A percentile compares a stretch with the other conserved stretches of the same genome.
These are phyloP conservation scores for Trichosporon sp. DNA, from an alignment of 1,284 basidiomycete genomes.

Conservation along the genomic window DNA sequence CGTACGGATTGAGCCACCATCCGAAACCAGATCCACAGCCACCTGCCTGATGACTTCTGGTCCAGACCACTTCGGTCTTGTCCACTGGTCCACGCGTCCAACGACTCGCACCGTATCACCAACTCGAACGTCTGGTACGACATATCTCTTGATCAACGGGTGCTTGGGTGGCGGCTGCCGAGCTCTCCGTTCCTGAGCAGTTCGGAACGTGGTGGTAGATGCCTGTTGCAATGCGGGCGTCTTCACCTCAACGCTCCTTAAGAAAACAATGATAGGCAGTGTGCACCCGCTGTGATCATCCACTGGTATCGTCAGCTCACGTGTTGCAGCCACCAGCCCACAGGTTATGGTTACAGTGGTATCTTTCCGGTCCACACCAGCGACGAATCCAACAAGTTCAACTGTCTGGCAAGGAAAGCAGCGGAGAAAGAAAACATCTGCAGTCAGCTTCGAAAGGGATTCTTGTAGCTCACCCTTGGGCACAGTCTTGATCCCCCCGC, in stretches of 20 bases:
- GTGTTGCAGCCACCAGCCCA: constrained; percentile 25
- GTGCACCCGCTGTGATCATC: constrained; percentile 1
- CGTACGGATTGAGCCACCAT: constrained; percentile 44
- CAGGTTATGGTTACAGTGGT: constrained; percentile 37
- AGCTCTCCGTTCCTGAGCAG: constrained; percentile 18
- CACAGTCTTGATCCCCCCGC: constrained; percentile 1
- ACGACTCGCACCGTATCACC: constrained; percentile 49
- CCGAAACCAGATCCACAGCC: constrained; percentile 41
- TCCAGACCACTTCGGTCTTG: constrained; percentile 21
- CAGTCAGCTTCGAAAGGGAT: not conserved
- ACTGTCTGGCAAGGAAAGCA: constrained; percentile 46
- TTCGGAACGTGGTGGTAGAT: constrained; percentile 3
- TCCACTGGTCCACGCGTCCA: constrained; percentile 48
- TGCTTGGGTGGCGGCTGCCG: not conserved
- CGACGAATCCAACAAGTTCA: constrained; percentile 51
- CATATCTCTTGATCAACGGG: constrained; percentile 30
- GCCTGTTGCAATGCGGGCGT: not conserved
- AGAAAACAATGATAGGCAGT: not conserved
- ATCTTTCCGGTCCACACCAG: constrained; percentile 49
- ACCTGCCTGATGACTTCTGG: constrained; percentile 44
- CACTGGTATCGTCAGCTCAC: constrained; percentile 4
- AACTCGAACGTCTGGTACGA: constrained; percentile 43
- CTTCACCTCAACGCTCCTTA: not conserved
- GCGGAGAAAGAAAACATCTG: constrained; percentile 49
- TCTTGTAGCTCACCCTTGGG: constrained; percentile 25